These are phyloP conservation scores for Echinochloa phyllopogon DNA, from an alignment of 176 grass and related monocot genomes.

Conservation along the genomic window DNA sequence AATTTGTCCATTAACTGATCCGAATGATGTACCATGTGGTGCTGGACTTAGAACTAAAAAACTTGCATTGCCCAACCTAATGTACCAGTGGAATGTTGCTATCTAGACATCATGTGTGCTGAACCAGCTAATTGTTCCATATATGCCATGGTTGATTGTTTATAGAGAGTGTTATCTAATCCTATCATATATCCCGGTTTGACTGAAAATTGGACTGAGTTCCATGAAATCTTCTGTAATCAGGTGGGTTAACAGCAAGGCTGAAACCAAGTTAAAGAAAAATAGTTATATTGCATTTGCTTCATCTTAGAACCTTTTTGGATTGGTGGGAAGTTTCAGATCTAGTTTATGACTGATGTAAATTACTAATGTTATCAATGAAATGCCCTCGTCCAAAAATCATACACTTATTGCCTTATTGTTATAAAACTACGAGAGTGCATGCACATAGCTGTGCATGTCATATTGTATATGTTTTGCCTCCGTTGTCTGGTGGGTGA, in stretches of 20 bases:
- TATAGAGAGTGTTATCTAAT: neutral
- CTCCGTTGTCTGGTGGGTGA: neutral
- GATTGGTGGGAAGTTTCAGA: neutral
- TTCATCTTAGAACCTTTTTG: neutral
- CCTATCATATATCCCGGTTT: neutral
- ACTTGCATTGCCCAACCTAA: neutral
- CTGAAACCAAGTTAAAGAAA: neutral
- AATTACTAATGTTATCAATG: neutral
- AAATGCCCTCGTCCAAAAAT: neutral
- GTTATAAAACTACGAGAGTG: neutral
- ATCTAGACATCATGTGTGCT: neutral
- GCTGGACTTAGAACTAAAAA: neutral
- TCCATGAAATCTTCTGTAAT: neutral
- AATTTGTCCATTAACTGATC: neutral
- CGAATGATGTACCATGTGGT: neutral
- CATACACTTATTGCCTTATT: neutral
- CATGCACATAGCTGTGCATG: neutral
- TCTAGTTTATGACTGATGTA: neutral
- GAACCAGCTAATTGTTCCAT: neutral
- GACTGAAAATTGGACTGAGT: neutral
- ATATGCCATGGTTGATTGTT: neutral
- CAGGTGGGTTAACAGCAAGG: neutral
- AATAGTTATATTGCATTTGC: neutral
- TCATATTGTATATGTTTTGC: neutral
- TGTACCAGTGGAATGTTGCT: neutral